Percentiles rank a stretch among this genome's conserved stretches.
These are phyloP conservation scores for Neurospora crassa DNA, from an alignment of 2,329 filamentous ascomycete species.

Conservation along the genomic window DNA sequence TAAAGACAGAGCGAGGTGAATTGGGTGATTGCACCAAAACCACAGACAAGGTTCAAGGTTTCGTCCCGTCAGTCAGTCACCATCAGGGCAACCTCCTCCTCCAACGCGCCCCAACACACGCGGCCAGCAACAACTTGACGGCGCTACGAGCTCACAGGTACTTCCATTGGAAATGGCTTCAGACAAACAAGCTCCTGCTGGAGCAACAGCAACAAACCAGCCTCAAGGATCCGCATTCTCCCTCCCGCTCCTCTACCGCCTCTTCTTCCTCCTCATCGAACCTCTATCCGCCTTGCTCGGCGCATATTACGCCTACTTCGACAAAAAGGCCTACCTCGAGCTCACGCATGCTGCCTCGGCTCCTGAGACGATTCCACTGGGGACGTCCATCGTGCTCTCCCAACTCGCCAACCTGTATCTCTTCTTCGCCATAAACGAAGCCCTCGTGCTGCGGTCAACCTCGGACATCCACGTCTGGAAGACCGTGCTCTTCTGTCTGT, in stretches of 20 bases:
- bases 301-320: slow-evolving; percentile 42
- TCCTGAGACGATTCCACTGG: slow-evolving; percentile 39
- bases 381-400: slow-evolving; percentile 57
- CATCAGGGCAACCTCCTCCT: background rate
- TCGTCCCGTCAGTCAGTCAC: background rate
- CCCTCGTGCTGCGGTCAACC: slow-evolving; percentile 62
- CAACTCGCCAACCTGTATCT: slow-evolving; percentile 74
- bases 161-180: slow-evolving; percentile 5
- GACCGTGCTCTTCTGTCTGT: slow-evolving; percentile 53
- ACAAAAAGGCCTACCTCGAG: slow-evolving; percentile 47
- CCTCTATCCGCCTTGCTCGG: slow-evolving; percentile 43
- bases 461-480: slow-evolving; percentile 61
- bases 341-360: slow-evolving; percentile 48
- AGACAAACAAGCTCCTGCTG: slow-evolving; percentile 1
- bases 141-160: background rate
- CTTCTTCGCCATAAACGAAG: slow-evolving; percentile 68
- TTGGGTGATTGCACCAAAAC: background rate
- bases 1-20: background rate
- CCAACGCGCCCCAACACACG: background rate
- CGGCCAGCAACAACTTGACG: background rate
- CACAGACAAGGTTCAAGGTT: background rate
- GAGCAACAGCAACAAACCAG: background rate
- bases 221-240: slow-evolving; percentile 24
- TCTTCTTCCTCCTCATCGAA: slow-evolving; percentile 71
- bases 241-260: slow-evolving; percentile 52